A percentile compares a stretch with the other conserved stretches of the same genome.
These are phyloP conservation scores for Termitomyces sp. DNA, from an alignment of 768 basidiomycete genomes.

Conservation along the genomic window DNA sequence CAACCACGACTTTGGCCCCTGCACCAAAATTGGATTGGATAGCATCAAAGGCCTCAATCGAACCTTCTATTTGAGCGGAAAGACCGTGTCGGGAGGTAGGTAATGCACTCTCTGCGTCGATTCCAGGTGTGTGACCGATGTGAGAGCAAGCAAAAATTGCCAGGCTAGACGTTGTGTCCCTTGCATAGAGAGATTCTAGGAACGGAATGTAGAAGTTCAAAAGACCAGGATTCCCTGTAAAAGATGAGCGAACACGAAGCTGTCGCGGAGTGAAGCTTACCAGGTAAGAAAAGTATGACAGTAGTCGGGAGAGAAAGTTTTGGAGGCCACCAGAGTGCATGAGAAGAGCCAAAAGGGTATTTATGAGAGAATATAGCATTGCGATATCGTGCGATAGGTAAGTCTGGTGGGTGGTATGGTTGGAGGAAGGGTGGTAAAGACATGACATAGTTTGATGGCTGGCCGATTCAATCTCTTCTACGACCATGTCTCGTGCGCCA, in stretches of 20 bases:
- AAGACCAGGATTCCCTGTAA: constrained; percentile 51
- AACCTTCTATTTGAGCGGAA: constrained; percentile 45
- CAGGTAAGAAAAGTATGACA: constrained; percentile 46
- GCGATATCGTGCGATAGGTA: constrained; percentile 4
- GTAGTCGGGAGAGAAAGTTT: constrained; percentile 22
- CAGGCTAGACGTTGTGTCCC: constrained; percentile 27
- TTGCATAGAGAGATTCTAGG: constrained; percentile 43
- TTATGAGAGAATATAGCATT: constrained; percentile 35
- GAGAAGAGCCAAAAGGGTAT: constrained; percentile 32
- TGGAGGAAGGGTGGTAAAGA: constrained; percentile 29
- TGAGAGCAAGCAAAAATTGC: constrained; percentile 60
- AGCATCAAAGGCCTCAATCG: constrained; percentile 49
- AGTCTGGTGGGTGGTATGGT: constrained; percentile 5
- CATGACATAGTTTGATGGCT: constrained; percentile 7
- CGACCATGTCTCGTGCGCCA: constrained; percentile 52
- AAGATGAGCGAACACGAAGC: neutral
- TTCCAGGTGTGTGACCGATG: constrained; percentile 53
- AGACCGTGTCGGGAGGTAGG: constrained; percentile 29
- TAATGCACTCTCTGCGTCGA: constrained; percentile 16
- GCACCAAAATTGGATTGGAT: constrained; percentile 25
- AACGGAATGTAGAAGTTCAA: constrained; percentile 66
- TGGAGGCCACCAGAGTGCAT: constrained; percentile 50
- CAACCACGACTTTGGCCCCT: constrained; percentile 36
- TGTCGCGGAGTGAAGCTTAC: constrained; percentile 14
- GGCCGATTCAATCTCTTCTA: neutral